These are phyloP conservation scores for Saccharomycopsis phalli DNA, from an alignment of 1,139 yeast genomes.

Conservation along the genomic window DNA sequence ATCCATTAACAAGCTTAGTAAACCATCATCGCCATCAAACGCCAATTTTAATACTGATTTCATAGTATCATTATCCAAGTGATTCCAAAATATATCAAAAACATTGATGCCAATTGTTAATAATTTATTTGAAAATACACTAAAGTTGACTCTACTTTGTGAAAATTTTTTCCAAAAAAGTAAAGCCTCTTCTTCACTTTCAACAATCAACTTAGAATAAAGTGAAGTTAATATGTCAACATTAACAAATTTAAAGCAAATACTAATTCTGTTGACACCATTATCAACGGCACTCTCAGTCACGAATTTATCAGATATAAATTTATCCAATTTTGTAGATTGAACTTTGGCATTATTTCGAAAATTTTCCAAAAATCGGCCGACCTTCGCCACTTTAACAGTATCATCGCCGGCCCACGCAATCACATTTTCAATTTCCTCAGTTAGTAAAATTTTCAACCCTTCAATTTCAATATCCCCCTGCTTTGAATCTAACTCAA, in stretches of 20 bases:
- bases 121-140: not conserved
- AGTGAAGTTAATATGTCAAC: not conserved
- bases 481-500: not conserved
- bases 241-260: not conserved
- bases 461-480: not conserved
- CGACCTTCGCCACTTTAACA: not conserved
- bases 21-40: no score
- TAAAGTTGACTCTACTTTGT: not conserved
- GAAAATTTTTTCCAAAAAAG: conserved; percentile 1
- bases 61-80: not conserved
- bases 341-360: no score
- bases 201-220: not conserved
- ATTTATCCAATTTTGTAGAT: no score
- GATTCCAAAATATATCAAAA: conserved; percentile 6
- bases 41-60: no score
- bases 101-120: not conserved
- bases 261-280: no score
- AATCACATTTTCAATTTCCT: conserved; percentile 3
- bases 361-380: no score
- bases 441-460: not conserved
- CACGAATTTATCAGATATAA: no score
- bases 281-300: no score
- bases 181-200: not conserved
- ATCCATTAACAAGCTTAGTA: no score
- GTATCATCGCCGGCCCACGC: not conserved